Conservation (phyloP, 768 basidiomycete species). For the Mycena amicta region DNA sequence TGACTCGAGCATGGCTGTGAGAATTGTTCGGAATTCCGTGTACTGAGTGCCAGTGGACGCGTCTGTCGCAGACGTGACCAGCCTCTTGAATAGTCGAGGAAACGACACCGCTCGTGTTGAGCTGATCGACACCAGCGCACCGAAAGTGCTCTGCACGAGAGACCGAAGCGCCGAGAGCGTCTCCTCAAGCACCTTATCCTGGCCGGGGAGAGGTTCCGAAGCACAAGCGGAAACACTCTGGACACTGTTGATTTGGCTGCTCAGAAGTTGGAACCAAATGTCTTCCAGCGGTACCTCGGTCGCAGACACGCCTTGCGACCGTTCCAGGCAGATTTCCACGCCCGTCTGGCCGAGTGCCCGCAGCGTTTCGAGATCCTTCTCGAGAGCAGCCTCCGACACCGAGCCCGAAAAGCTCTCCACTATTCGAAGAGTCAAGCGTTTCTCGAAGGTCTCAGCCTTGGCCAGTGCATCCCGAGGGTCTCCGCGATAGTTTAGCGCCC, state of each 20-base stretch:
- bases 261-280: slow-evolving; percentile 86
- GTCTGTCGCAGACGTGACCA: slow-evolving; percentile 70
- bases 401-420: slow-evolving; percentile 37
- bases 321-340: slow-evolving; percentile 69
- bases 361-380: slow-evolving; percentile 49
- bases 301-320: slow-evolving; percentile 49
- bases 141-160: slow-evolving; percentile 84
- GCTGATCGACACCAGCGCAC: slow-evolving; percentile 80
- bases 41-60: slow-evolving; percentile 69
- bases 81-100: slow-evolving; percentile 87
- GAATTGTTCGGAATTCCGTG: slow-evolving; percentile 87
- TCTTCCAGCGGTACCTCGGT: slow-evolving; percentile 65
- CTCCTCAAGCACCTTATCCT: slow-evolving; percentile 21
- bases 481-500: slow-evolving; percentile 72
- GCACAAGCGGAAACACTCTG: slow-evolving; percentile 62
- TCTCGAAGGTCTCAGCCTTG: slow-evolving; percentile 64
- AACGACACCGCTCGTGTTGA: slow-evolving; percentile 83
- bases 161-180: slow-evolving; percentile 61
- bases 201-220: slow-evolving; percentile 20
- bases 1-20: slow-evolving; percentile 94
- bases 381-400: slow-evolving; percentile 28
- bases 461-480: slow-evolving; percentile 64
- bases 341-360: slow-evolving; percentile 62
- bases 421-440: slow-evolving; percentile 48
- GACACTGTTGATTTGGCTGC: slow-evolving; percentile 78